Base-by-base conservation (phyloP, 2,329 filamentous ascomycete genomes). In the Diaporthe sp. region DNA sequence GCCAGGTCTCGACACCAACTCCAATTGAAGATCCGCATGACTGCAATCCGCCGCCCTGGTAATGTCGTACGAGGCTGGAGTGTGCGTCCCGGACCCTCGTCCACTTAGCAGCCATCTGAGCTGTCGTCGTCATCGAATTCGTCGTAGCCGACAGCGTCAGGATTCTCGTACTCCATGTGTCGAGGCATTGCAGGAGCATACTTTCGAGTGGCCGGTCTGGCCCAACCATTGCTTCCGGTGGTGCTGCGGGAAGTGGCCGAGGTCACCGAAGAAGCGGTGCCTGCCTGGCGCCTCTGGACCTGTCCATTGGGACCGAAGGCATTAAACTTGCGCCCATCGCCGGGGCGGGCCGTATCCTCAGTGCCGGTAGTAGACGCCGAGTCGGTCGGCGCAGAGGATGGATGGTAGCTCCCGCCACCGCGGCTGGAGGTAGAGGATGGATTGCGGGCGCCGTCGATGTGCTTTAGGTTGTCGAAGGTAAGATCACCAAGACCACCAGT, bases 301-400 rank as follows among this genome's bases (percentile, higher is more conserved):
- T 79, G 64, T 35, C 79, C 79, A 7, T 77, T 33, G 4, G 79
- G 78, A 19, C 77, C 78, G 61, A 72, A 80, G 45, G 77, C 78
- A 30, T 77, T 80, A 73, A 75, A 80, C 4, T 72, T 28, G 13
- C 75, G 40, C 13, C 7, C 12, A n/a, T 40, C 12, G 28, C 17
- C 19, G 35, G 42, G 60, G 25, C 33, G 40, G 12, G n/a, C 35
- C 17, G 55, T 64, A 9, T 4, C 15, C 17, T 57, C 52, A 10
- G 33, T 33, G 42, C 52, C 10, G 25, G 47, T 15, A 8, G 52
- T 57, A n/a, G 75, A 64, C 3, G 33, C 40, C 54, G 74, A 38
- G 17, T 47, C 55, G 30, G 73, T 61, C 1, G 74, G 72, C 9
- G 68, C 68, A 33, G 72, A 76, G 22, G 74, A 74, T 13, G 47